These are phyloP conservation scores for Apiospora arundinis DNA, from an alignment of 2,329 filamentous ascomycete genomes.

Conservation along the genomic window DNA sequence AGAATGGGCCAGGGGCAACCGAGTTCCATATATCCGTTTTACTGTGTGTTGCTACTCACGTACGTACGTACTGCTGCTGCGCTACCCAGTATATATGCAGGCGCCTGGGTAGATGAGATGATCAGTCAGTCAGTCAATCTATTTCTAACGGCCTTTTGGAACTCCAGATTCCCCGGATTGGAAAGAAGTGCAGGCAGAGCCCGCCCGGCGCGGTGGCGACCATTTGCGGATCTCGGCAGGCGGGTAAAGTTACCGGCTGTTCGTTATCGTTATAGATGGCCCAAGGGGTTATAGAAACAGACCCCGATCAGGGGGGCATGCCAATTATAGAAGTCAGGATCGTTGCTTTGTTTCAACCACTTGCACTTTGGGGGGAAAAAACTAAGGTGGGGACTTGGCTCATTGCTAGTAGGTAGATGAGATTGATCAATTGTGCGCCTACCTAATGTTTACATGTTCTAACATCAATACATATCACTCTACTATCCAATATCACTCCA, in stretches of 20 bases:
- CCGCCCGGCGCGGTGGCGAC: background rate
- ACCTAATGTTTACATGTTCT: too few species aligned
- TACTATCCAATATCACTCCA: too few species aligned
- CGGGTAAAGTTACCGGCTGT: slow-evolving; percentile 3
- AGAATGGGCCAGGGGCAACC: slow-evolving; percentile 21
- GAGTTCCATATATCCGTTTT: background rate
- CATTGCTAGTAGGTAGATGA: too few species aligned
- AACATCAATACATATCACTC: too few species aligned
- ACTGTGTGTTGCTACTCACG: background rate
- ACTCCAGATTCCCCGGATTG: background rate
- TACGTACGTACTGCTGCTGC: background rate
- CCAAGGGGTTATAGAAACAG: background rate
- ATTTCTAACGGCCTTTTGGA: background rate
- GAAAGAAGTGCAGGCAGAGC: background rate
- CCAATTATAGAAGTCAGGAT: background rate
- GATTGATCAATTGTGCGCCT: too few species aligned
- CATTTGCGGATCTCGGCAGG: background rate
- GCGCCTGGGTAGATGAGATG: background rate
- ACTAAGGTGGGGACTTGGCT: too few species aligned
- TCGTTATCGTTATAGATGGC: background rate
- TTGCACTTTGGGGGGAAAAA: too few species aligned
- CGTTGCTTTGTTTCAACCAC: background rate
- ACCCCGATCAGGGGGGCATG: background rate
- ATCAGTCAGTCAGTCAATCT: background rate
- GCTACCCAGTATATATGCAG: background rate